Evolutionary conservation across 495 filamentous ascomycete genomes (phyloP).

Genomic region (Apiosordaria backusii): DNA sequence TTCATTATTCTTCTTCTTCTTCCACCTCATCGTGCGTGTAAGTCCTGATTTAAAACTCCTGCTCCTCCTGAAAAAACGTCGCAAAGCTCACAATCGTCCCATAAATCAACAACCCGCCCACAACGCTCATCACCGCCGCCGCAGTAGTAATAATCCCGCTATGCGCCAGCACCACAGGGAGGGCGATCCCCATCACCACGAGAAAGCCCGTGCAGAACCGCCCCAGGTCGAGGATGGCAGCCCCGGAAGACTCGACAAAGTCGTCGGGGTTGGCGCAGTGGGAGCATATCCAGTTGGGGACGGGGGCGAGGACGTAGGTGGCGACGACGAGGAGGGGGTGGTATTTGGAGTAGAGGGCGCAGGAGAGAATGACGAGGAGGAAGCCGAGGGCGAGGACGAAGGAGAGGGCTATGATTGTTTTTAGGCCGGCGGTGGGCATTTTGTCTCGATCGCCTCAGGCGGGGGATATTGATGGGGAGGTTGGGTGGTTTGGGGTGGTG

Average conservation of each 20-base stretch:
- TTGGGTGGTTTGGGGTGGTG: constrained; percentile 18
- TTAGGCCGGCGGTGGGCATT: constrained; percentile 84
- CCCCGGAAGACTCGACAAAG: constrained; percentile 82
- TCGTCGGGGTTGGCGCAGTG: constrained; percentile 91
- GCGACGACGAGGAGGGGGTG: constrained; percentile 90
- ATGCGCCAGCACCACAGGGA: constrained; percentile 89
- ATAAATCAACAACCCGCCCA: constrained; percentile 92
- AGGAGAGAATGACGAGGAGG: constrained; percentile 97
- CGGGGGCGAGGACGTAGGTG: constrained; percentile 88
- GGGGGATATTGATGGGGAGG: constrained; percentile 36
- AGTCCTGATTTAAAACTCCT: constrained; percentile 58
- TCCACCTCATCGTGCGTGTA: not conserved
- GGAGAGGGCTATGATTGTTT: constrained; percentile 97
- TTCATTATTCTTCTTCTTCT: not conserved
- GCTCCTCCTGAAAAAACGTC: constrained; percentile 97
- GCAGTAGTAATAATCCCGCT: constrained; percentile 69
- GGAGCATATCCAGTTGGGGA: constrained; percentile 93
- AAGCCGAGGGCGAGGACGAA: constrained; percentile 99
- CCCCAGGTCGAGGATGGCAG: constrained; percentile 82
- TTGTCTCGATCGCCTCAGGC: constrained; percentile 29
- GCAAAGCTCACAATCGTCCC: constrained; percentile 96
- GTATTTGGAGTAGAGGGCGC: constrained; percentile 89
- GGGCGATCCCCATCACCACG: constrained; percentile 95
- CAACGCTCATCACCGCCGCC: constrained; percentile 94
- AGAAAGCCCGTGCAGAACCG: constrained; percentile 93